Evolutionary conservation across 768 basidiomycete species (phyloP).

Genomic region (Lactarius tabidus): DNA sequence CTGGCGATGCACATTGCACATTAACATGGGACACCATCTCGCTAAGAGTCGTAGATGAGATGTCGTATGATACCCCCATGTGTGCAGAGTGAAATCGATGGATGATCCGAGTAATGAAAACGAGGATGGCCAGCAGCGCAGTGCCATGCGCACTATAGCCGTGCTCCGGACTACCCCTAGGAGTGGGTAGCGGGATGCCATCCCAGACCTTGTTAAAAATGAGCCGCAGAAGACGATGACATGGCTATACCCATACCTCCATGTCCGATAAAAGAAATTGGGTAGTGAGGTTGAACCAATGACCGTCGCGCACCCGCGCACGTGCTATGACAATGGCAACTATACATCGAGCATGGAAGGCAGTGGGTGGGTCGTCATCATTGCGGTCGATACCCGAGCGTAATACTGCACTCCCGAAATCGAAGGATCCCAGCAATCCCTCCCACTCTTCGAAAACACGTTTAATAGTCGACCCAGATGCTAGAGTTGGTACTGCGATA

Average conservation of each 20-base stretch:
- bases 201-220: neutral
- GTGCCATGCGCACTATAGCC: neutral
- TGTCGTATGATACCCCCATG: no score
- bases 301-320: neutral
- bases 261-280: neutral
- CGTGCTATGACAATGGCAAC: neutral
- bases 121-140: neutral
- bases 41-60: neutral
- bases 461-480: neutral
- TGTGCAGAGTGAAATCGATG: neutral
- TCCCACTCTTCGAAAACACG: neutral
- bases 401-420: neutral
- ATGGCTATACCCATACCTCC: neutral
- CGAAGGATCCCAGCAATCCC: neutral
- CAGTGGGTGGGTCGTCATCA: neutral
- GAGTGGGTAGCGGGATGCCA: neutral
- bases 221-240: neutral
- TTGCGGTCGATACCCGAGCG: neutral
- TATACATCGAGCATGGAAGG: slow-evolving; percentile 2
- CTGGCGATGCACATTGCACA: neutral
- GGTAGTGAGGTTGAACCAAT: neutral
- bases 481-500: neutral
- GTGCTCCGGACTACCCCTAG: neutral
- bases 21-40: neutral
- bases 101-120: neutral